Base-by-base conservation (phyloP, 2,329 filamentous ascomycete genomes). In the Claviceps pusilla region DNA sequence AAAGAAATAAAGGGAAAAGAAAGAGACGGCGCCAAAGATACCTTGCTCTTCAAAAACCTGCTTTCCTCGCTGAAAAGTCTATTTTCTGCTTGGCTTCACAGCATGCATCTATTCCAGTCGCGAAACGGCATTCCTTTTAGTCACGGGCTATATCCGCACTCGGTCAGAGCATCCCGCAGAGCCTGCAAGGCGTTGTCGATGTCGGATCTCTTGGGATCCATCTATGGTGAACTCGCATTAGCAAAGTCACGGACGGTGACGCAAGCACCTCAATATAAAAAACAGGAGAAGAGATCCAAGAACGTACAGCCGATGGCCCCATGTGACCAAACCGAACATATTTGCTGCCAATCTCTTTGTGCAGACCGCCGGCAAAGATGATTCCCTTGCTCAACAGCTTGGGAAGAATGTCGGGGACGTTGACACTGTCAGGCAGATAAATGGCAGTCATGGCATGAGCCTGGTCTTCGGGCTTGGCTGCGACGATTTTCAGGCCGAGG, bases 401-500 rank as follows among this genome's bases (percentile, higher is more conserved):
- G 12, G 93, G 90, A 53, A 98, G 77, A 39, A 98, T 76, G 60
- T 95, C 87, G 2, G 89, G 79, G 35, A 86, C 84, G 62, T 84
- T 83, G 53, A 97, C 73, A 45, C 78, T 84, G 57, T 97, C 88
- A 1, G 93, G 93, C 54, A 98, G 78, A 71, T 93, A 96, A 61
- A 98, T 93, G 56, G 93, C 91, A 3, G 93, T 98, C 93, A 98
- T 98, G 63, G 87, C 89, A 69, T 95, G 91, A 46, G 93, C 89
- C 73, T 97, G 91, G 70, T 95, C 86, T 63, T 91, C 89, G 0
- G 87, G 85, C 68, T 91, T 87, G 41, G 79, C 71, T 28, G 93
- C 90, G 42, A 98, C 77, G 67, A 96, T 87, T 73, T 89, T 86
- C 56, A 98, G 77, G 4, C 93, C 93, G 41, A 97, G 76, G 52